Evolutionary conservation across 208 protist species (phyloP).

Genomic region (Trypanosoma scelopori): DNA sequence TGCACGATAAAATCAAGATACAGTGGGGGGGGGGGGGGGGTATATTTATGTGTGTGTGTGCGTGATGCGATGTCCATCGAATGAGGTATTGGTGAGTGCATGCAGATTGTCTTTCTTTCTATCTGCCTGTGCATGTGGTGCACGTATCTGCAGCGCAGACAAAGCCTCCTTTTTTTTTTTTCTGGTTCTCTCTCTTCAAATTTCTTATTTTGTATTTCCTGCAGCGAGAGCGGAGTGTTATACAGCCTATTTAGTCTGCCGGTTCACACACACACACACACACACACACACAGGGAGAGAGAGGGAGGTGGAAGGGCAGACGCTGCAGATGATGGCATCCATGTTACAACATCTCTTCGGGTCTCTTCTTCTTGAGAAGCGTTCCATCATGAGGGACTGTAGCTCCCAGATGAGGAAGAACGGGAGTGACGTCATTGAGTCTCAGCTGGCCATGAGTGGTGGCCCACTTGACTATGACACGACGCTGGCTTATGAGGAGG

Average conservation of each 20-base stretch:
- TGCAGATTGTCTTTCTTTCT: not conserved
- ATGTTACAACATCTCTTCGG: conserved; percentile 14
- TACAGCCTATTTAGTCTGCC: not conserved
- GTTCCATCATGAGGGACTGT: not conserved
- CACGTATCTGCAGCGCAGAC: not conserved
- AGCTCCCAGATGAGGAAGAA: not conserved
- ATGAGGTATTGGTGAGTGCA: not conserved
- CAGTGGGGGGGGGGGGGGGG: not conserved
- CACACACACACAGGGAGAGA: conserved; percentile 7
- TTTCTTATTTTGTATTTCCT: not conserved
- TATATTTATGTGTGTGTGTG: not conserved
- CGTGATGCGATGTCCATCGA: not conserved
- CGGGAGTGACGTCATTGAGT: not conserved
- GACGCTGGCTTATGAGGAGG: not conserved
- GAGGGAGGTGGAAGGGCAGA: conserved; percentile 12
- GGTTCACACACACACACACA: not conserved
- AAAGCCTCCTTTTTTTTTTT: conserved; percentile 20
- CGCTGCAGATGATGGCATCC: not conserved
- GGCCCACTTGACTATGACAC: not conserved
- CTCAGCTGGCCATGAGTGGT: not conserved
- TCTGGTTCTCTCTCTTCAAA: conserved; percentile 8
- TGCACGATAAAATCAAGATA: not conserved
- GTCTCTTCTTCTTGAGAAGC: conserved; percentile 22
- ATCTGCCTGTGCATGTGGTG: not conserved
- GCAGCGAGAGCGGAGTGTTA: not conserved